Percentiles rank a stretch among this genome's conserved stretches.
These are phyloP conservation scores for Tylopilus orsonianus DNA, from an alignment of 1,284 basidiomycete species.

Conservation along the genomic window DNA sequence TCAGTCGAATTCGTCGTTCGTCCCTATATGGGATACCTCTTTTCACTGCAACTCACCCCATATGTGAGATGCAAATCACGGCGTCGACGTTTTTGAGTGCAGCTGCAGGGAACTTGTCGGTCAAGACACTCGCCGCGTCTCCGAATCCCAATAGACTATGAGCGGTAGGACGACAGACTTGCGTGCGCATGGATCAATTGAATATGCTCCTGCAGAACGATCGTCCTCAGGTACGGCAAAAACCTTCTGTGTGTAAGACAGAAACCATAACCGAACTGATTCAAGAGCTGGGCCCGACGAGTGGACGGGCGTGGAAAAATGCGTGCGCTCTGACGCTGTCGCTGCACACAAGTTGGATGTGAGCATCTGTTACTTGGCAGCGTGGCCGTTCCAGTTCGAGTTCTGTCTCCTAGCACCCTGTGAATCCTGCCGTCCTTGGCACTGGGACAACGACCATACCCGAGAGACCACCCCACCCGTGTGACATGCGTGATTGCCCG, in stretches of 20 bases:
- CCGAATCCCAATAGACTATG: slow-evolving; percentile 96
- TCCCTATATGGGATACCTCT: not conserved
- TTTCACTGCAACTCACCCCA: slow-evolving; percentile 61
- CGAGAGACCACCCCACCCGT: too few relatives aligned
- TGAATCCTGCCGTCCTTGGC: too few relatives aligned
- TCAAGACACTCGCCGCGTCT: slow-evolving; percentile 93
- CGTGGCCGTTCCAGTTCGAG: too few relatives aligned
- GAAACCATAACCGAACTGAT: slow-evolving; percentile 44
- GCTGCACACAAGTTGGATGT: too few relatives aligned
- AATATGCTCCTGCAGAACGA: slow-evolving; percentile 85
- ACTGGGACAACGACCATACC: too few relatives aligned
- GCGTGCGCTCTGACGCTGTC: too few relatives aligned
- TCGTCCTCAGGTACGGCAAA: slow-evolving; percentile 87
- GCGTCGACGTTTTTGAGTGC: slow-evolving; percentile 90
- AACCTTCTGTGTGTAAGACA: slow-evolving; percentile 52
- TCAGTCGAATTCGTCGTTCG: slow-evolving; percentile 37
- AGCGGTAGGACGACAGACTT: slow-evolving; percentile 87
- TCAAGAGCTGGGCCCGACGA: too few relatives aligned
- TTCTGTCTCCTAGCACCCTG: too few relatives aligned
- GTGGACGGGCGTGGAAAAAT: slow-evolving; percentile 3
- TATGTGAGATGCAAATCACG: slow-evolving; percentile 97
- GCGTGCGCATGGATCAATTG: slow-evolving; percentile 93
- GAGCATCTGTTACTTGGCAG: too few relatives aligned
- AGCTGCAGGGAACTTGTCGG: slow-evolving; percentile 91
- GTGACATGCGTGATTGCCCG: too few relatives aligned